phyloP scores from a whole-genome alignment of 2,329 filamentous ascomycete species.

The Aspergillus proliferans region DNA sequence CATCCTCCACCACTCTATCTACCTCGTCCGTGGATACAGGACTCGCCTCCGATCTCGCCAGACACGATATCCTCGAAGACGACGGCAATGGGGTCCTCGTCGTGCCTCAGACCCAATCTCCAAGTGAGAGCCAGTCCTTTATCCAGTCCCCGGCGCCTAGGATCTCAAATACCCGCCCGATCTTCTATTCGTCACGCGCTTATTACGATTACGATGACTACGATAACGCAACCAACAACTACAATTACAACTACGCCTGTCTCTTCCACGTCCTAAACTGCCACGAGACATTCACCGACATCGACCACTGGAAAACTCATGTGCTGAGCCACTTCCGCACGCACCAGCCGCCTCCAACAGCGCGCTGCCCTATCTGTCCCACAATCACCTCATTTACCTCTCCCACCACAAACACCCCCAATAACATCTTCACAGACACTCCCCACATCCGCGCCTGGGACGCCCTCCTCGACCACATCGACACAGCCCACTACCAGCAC shows the following conservation, averaged over 20 bases:
- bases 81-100: conserved; percentile 26
- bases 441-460: conserved; percentile 28
- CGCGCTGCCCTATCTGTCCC: conserved; percentile 40
- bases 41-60: conserved; percentile 15
- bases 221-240: conserved; percentile 3
- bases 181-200: not conserved
- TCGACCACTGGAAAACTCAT: conserved; percentile 37
- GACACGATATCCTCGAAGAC: conserved; percentile 20
- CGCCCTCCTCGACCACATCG: conserved; percentile 38
- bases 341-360: conserved; percentile 33
- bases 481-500: conserved; percentile 33
- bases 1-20: conserved; percentile 23
- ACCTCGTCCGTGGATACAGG: conserved; percentile 27
- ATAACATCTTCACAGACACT: conserved; percentile 2
- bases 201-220: not conserved
- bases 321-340: conserved; percentile 41
- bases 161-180: too few relatives aligned
- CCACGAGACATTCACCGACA: conserved; percentile 32
- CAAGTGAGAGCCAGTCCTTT: too few relatives aligned
- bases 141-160: too few relatives aligned
- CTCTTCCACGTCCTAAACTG: conserved; percentile 43
- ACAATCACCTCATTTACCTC: not conserved
- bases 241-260: conserved; percentile 26
- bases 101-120: conserved; percentile 6
- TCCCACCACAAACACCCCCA: conserved; percentile 9